phyloP scores from a whole-genome alignment of 352 stramenopile species.

The Globisporangium uncinulatum region DNA sequence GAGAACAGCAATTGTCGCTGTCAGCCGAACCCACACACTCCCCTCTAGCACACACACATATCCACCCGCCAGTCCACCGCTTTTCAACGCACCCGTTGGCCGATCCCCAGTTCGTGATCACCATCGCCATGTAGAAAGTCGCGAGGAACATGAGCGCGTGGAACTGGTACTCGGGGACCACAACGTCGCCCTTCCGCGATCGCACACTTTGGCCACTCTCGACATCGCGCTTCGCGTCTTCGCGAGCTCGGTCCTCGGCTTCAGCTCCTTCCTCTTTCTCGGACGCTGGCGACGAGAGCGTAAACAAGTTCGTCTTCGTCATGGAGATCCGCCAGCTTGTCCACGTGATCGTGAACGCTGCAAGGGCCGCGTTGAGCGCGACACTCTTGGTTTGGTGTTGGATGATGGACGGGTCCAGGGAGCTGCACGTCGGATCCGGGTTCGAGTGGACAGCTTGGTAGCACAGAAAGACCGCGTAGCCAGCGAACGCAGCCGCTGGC shows the following conservation, averaged over 20 bases:
- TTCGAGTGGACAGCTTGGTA: conserved; percentile 70
- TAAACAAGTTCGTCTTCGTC: conserved; percentile 52
- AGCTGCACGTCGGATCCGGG: conserved; percentile 42
- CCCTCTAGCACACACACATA: neutral
- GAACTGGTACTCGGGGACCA: conserved; percentile 67
- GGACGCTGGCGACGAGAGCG: conserved; percentile 24
- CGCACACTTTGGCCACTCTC: neutral
- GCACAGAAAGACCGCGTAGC: conserved; percentile 65
- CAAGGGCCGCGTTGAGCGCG: conserved; percentile 36
- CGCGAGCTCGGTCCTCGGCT: neutral
- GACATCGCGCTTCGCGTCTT: conserved; percentile 3
- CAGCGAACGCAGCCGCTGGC: conserved; percentile 40
- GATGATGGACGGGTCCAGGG: conserved; percentile 18
- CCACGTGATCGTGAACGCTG: conserved; percentile 47
- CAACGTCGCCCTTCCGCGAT: conserved; percentile 8
- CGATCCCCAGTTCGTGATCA: conserved; percentile 74
- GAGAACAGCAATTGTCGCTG: no score
- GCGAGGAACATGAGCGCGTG: conserved; percentile 69
- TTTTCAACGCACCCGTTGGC: conserved; percentile 34
- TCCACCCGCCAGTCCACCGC: neutral
- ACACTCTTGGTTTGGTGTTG: conserved; percentile 33
- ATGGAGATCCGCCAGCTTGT: conserved; percentile 62
- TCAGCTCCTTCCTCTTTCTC: conserved; percentile 8
- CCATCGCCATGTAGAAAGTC: conserved; percentile 81
- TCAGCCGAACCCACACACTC: no score